Evolutionary conservation across 805 yeast genomes (phyloP), one percentile per base, ranked within the genome.

Genomic region (Pichia paraexigua): DNA sequence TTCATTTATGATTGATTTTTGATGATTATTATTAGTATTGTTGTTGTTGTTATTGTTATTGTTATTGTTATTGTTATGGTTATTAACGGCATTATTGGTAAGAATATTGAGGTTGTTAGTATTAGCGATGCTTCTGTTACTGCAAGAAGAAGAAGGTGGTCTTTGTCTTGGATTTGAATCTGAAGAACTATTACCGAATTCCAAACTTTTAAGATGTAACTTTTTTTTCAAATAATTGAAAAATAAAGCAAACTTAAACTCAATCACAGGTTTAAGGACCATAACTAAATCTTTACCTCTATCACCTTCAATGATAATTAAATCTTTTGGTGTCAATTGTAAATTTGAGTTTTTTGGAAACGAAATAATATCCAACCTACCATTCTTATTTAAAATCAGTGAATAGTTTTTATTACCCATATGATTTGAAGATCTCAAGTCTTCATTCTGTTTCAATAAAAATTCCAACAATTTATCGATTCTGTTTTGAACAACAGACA

Each of bases 251-350:
- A 82, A 71, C 53, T 83, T 78, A 51, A 84, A 72, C 43, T 74
- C 76, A 30, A 85, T 75, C 42, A 73, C 65, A 0, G 92, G 88
- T 55, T 83, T 85, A 28, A 85, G 68, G 43, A 86, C 80, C 77
- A 82, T 77, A 11, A 83, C 92, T 56, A 87, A 66, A 65, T 87
- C 95, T 60, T 84, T 84, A 28, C 95, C 95, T 55, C 94, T 73
- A 63, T 87, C 95, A 50, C 94, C 95, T 67, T 87, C 94, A 51
- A 85, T 84, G 20, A 86, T 80, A 11, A 85, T 86, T 61, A 86
- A 72, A 65, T 87, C 94, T 51, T 78, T 73, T 44, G 78, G 72
- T 54, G 73, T 75, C 53, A 86, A 69, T 47, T 67, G 67, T 47
- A 86, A 70, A 59, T 84, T 85, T 15, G 89, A 77, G 58, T 78